Conservation (phyloP, 2,329 filamentous ascomycete species). For the Saccharata proteae region DNA sequence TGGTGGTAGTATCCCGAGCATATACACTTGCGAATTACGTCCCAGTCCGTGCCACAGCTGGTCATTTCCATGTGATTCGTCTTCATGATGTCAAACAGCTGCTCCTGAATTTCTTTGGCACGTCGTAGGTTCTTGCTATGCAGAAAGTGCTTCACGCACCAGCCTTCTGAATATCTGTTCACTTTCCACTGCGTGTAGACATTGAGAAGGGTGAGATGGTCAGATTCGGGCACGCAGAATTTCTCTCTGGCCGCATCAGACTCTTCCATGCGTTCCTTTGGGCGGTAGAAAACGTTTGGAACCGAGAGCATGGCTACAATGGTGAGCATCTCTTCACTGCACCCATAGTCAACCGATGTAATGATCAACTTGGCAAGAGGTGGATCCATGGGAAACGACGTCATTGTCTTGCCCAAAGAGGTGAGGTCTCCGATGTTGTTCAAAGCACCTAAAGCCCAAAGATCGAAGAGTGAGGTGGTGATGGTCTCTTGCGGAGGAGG, state of each 20-base stretch:
- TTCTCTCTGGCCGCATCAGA: conserved; percentile 92
- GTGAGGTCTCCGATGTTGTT: conserved; percentile 93
- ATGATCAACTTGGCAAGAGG: conserved; percentile 91
- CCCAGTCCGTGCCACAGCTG: conserved; percentile 94
- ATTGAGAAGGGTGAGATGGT: conserved; percentile 89
- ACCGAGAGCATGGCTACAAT: conserved; percentile 98
- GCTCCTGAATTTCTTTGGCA: conserved; percentile 87
- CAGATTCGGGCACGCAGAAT: conserved; percentile 96
- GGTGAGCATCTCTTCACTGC: conserved; percentile 94
- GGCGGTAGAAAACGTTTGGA: conserved; percentile 90
- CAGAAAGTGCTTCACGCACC: conserved; percentile 88
- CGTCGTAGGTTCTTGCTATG: conserved; percentile 88
- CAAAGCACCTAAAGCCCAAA: conserved; percentile 89
- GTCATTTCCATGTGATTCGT: conserved; percentile 80
- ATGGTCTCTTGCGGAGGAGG: conserved; percentile 97
- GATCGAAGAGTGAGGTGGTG: conserved; percentile 89
- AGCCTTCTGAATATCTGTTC: conserved; percentile 79
- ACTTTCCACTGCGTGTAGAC: conserved; percentile 93
- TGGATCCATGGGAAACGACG: conserved; percentile 95
- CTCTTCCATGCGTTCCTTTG: conserved; percentile 93
- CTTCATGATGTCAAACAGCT: conserved; percentile 86
- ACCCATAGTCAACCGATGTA: conserved; percentile 77
- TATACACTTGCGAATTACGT: conserved; percentile 88
- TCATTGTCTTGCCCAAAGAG: conserved; percentile 80
- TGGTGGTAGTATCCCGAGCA: conserved; percentile 98